Conservation (phyloP, 1,284 basidiomycete species). For the Ustilago shanxiensis region DNA sequence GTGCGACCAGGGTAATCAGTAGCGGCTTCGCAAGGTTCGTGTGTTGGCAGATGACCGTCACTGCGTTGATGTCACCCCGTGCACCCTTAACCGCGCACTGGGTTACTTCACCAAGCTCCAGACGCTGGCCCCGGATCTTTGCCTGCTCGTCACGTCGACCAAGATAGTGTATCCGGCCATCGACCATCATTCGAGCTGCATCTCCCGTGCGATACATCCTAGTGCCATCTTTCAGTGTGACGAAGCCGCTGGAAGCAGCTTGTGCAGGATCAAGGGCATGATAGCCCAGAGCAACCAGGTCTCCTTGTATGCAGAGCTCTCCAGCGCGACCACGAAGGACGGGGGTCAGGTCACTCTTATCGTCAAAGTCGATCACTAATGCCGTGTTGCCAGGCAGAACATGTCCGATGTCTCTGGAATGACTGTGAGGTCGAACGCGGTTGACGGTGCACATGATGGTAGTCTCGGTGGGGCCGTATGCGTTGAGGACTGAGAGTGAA, state of each 20-base stretch:
- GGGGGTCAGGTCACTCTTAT: conserved; percentile 69
- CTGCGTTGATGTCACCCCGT: neutral
- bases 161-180: conserved; percentile 74
- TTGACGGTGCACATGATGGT: conserved; percentile 75
- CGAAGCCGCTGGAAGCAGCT: conserved; percentile 12
- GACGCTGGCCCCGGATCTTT: conserved; percentile 75
- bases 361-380: conserved; percentile 64
- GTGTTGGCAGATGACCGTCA: conserved; percentile 18
- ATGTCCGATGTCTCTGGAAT: conserved; percentile 73
- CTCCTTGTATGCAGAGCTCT: conserved; percentile 74
- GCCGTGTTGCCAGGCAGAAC: conserved; percentile 70
- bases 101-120: conserved; percentile 75
- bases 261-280: conserved; percentile 55
- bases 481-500: conserved; percentile 74
- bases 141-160: conserved; percentile 76
- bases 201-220: conserved; percentile 21
- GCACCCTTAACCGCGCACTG: conserved; percentile 18
- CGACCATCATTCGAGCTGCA: conserved; percentile 74
- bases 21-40: conserved; percentile 15
- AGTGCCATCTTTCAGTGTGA: conserved; percentile 2
- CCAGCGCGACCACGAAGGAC: conserved; percentile 73
- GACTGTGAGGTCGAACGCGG: conserved; percentile 72
- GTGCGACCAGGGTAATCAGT: conserved; percentile 15
- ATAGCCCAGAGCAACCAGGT: conserved; percentile 75
- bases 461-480: conserved; percentile 74